Evolutionary conservation across 768 basidiomycete genomes (phyloP).

Genomic region (Pisolithus microcarpus): DNA sequence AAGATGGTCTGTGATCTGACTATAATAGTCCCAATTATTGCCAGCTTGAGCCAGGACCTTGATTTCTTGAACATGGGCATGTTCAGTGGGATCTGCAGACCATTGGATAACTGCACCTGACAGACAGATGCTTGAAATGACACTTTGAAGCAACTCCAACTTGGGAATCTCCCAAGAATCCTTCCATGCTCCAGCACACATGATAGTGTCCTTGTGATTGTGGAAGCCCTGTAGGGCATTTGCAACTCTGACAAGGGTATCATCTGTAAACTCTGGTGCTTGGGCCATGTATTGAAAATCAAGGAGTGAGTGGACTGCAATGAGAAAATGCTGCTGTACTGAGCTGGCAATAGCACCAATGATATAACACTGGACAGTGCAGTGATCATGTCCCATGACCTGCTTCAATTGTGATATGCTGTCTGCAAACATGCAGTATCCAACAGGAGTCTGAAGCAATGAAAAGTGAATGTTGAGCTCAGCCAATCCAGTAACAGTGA

Average conservation of each 20-base stretch:
- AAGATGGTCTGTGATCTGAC: not conserved
- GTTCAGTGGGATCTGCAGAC: slow-evolving; percentile 5
- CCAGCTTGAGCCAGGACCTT: slow-evolving; percentile 1
- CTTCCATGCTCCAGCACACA: slow-evolving; percentile 18
- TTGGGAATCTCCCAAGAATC: slow-evolving; percentile 5
- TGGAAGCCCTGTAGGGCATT: slow-evolving; percentile 26
- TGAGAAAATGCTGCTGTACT: slow-evolving; percentile 17
- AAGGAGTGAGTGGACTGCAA: slow-evolving; percentile 27
- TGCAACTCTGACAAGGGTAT: slow-evolving; percentile 10
- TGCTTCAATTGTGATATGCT: slow-evolving; percentile 38
- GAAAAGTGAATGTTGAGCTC: slow-evolving; percentile 34
- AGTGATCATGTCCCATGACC: slow-evolving; percentile 33
- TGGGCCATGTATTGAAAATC: slow-evolving; percentile 35
- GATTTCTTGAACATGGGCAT: not conserved
- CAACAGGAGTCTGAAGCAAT: slow-evolving; percentile 29
- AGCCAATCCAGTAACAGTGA: slow-evolving; percentile 18
- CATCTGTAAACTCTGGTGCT: slow-evolving; percentile 20
- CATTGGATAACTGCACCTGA: slow-evolving; percentile 4
- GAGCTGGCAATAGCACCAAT: slow-evolving; percentile 21
- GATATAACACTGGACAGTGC: slow-evolving; percentile 29
- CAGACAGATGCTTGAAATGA: not conserved
- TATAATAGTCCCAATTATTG: slow-evolving; percentile 2
- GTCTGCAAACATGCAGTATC: slow-evolving; percentile 32
- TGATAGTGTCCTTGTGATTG: slow-evolving; percentile 25
- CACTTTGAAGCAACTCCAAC: slow-evolving; percentile 5